Conservation (phyloP, 2,329 filamentous ascomycete genomes). For the Colletotrichum acutatum region DNA sequence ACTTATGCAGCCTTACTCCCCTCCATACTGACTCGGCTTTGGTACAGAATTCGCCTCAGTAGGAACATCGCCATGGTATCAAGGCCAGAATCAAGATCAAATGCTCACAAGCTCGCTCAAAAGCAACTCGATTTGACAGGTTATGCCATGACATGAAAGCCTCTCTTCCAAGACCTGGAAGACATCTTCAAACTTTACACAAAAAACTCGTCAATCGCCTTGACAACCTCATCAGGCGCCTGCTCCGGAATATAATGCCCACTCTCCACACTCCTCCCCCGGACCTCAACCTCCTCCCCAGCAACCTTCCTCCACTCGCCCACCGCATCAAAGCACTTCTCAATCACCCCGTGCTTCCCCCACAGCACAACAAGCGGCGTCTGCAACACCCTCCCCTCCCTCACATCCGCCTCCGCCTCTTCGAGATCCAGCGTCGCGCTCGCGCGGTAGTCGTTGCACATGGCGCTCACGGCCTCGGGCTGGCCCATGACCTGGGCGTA, state of each 20-base stretch:
- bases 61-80: too few species aligned
- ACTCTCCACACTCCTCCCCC: conserved; percentile 55
- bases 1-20: too few species aligned
- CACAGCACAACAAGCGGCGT: conserved; percentile 62
- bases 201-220: conserved; percentile 53
- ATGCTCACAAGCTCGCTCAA: too few species aligned
- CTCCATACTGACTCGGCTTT: too few species aligned
- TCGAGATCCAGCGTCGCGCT: conserved; percentile 63
- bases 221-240: conserved; percentile 56
- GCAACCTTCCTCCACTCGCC: conserved; percentile 62
- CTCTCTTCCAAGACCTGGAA: too few species aligned
- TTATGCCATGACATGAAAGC: neutral
- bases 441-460: conserved; percentile 68
- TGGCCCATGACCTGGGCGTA: conserved; percentile 57
- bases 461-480: conserved; percentile 54
- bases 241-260: conserved; percentile 65
- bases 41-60: too few species aligned
- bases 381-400: conserved; percentile 53
- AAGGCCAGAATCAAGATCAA: too few species aligned
- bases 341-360: conserved; percentile 60
- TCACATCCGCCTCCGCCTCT: conserved; percentile 57
- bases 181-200: conserved; percentile 36
- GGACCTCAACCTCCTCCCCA: conserved; percentile 46
- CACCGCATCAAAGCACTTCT: conserved; percentile 58
- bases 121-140: too few species aligned